phyloP scores from a whole-genome alignment of 139 green algal genomes.

The Mychonastes homosphaera region DNA sequence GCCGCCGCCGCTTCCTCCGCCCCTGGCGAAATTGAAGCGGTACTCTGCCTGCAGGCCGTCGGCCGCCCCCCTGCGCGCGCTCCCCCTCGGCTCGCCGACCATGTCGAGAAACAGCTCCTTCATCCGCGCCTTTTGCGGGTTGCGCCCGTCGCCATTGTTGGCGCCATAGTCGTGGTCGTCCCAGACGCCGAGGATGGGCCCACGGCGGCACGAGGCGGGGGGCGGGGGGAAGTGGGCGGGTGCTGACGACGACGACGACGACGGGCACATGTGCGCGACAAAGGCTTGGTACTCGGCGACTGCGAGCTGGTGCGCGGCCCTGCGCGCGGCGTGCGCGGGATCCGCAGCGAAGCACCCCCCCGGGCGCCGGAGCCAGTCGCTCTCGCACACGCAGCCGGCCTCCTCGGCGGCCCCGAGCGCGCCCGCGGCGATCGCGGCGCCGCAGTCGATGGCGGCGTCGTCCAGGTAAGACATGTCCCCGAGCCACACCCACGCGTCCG shows the following conservation, averaged over 20 bases:
- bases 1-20: neutral
- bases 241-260: neutral
- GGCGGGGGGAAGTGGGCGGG: neutral
- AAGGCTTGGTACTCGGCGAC: neutral
- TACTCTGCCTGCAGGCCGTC: neutral
- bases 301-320: conserved; percentile 3
- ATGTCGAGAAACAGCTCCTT: neutral
- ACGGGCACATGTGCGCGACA: conserved; percentile 14
- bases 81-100: neutral
- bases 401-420: no score
- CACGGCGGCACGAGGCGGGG: conserved; percentile 5
- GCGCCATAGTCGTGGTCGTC: conserved; percentile 26
- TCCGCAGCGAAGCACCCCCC: conserved; percentile 19
- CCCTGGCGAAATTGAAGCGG: no score
- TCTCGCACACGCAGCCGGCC: no score
- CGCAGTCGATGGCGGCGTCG: conserved; percentile 23
- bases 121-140: neutral
- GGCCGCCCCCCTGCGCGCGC: neutral
- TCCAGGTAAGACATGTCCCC: conserved; percentile 55
- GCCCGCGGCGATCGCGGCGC: no score
- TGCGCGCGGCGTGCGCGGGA: conserved; percentile 9
- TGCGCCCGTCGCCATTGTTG: conserved; percentile 20
- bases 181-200: conserved; percentile 19
- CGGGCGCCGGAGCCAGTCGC: neutral
- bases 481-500: conserved; percentile 60